phyloP scores from a whole-genome alignment of 139 green algal genomes.

The Klebsormidium nitens region DNA sequence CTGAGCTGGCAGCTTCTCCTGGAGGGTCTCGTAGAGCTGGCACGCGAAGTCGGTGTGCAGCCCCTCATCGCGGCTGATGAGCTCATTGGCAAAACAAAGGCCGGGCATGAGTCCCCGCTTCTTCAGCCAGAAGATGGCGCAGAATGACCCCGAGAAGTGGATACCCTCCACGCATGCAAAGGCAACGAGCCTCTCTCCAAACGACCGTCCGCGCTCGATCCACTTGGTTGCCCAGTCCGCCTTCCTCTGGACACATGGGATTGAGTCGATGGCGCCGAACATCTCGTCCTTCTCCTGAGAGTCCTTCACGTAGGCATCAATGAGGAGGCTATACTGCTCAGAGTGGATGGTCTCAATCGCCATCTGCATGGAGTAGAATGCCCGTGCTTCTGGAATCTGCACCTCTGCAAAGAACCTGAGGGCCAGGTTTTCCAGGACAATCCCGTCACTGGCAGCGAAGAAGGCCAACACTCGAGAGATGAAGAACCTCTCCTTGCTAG shows the following conservation, averaged over 20 bases:
- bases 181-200: constrained; percentile 83
- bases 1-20: constrained; percentile 62
- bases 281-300: constrained; percentile 54
- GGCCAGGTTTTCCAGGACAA: constrained; percentile 95
- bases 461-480: constrained; percentile 93
- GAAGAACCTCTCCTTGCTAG: constrained; percentile 85
- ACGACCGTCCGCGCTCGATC: constrained; percentile 63
- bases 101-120: constrained; percentile 95
- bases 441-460: constrained; percentile 92
- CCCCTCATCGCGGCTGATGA: constrained; percentile 95
- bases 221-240: constrained; percentile 94
- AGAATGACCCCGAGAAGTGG: constrained; percentile 94
- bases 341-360: constrained; percentile 99
- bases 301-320: constrained; percentile 97
- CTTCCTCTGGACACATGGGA: constrained; percentile 86
- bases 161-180: constrained; percentile 97
- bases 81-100: constrained; percentile 96
- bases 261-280: constrained; percentile 90
- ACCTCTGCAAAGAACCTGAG: constrained; percentile 91
- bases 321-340: constrained; percentile 97
- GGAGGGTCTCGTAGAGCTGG: constrained; percentile 81
- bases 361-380: constrained; percentile 99
- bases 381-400: constrained; percentile 83
- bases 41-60: constrained; percentile 97
- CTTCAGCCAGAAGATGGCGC: constrained; percentile 97